Conservation (phyloP, 2,329 filamentous ascomycete species). For the Ophiostoma sp. region DNA sequence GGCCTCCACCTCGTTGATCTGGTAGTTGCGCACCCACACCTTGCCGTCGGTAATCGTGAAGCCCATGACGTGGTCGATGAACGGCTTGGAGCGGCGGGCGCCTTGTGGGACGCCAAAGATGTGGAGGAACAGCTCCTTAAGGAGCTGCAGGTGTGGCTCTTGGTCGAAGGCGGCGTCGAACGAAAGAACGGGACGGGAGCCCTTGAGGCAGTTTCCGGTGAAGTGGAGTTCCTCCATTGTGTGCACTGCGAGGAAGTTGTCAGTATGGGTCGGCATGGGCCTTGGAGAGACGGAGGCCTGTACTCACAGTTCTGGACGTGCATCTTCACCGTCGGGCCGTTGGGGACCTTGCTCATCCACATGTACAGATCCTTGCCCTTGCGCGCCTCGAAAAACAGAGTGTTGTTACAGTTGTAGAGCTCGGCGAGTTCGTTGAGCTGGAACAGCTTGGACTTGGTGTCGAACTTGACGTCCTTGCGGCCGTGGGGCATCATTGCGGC, state of each 20-base stretch:
- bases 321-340: slow-evolving; percentile 63
- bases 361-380: slow-evolving; percentile 94
- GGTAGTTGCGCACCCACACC: slow-evolving; percentile 94
- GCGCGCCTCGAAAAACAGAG: slow-evolving; percentile 91
- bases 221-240: slow-evolving; percentile 98
- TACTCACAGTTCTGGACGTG: slow-evolving; percentile 72
- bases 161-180: slow-evolving; percentile 87
- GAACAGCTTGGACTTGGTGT: slow-evolving; percentile 87
- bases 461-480: slow-evolving; percentile 93
- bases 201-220: slow-evolving; percentile 94
- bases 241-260: slow-evolving; percentile 59
- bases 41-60: slow-evolving; percentile 91
- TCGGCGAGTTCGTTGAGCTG: slow-evolving; percentile 73
- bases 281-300: not conserved
- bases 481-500: slow-evolving; percentile 86
- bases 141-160: slow-evolving; percentile 74
- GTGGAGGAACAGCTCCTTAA: slow-evolving; percentile 88
- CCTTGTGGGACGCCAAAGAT: slow-evolving; percentile 90
- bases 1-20: slow-evolving; percentile 81
- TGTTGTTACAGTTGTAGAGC: slow-evolving; percentile 84
- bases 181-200: slow-evolving; percentile 83
- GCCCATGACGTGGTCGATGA: slow-evolving; percentile 91
- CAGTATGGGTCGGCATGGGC: not conserved
- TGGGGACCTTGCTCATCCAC: slow-evolving; percentile 90
- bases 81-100: slow-evolving; percentile 88